phyloP scores from a whole-genome alignment of 148 eudicot species.

The Camellia sinensis region DNA sequence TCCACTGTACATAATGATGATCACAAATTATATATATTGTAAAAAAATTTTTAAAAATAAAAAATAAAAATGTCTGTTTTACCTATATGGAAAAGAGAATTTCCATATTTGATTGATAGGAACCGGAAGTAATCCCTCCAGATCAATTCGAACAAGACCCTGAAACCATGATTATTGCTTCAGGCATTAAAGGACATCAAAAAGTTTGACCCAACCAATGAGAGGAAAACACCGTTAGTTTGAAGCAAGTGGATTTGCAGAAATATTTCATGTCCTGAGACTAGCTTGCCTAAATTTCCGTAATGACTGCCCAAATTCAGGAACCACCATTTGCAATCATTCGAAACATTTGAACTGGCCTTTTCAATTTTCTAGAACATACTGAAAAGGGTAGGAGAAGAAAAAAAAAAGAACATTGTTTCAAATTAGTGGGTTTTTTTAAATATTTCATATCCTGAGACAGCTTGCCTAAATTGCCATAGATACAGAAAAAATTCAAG shows the following conservation, averaged over 20 bases:
- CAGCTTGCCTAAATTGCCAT: not conserved
- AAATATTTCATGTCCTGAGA: not conserved
- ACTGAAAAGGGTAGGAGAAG: not conserved
- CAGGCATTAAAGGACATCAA: not conserved
- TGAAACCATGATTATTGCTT: conserved; percentile 32
- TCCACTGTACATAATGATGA: not conserved
- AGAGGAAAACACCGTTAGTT: not conserved
- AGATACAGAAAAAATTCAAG: not conserved
- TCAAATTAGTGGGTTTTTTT: not conserved
- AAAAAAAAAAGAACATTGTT: not conserved
- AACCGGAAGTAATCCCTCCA: conserved; percentile 99
- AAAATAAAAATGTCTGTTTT: not conserved
- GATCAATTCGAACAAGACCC: conserved; percentile 90
- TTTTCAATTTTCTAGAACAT: not conserved
- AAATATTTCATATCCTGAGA: not conserved
- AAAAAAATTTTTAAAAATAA: not conserved
- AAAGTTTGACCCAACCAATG: not conserved
- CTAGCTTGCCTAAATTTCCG: not conserved
- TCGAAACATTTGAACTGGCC: not conserved
- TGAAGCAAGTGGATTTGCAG: not conserved
- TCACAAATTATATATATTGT: not conserved
- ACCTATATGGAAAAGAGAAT: conserved; percentile 77
- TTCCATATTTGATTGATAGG: conserved; percentile 75
- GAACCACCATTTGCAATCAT: not conserved
- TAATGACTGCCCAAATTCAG: not conserved